phyloP scores from a whole-genome alignment of 306 rosid species.

The Cucumis cinereus region DNA sequence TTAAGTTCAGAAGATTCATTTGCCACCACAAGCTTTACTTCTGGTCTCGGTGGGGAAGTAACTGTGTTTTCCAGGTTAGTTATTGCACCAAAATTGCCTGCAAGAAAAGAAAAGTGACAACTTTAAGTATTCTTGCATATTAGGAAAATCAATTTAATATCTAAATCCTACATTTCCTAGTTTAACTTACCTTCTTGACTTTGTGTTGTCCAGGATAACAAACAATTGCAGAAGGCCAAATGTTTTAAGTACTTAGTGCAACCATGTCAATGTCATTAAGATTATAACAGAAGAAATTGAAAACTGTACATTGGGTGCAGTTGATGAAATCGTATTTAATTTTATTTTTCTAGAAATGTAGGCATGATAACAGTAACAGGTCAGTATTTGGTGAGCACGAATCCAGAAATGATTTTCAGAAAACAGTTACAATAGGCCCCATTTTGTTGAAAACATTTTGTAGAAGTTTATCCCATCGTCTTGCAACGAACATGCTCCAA shows the following conservation, averaged over 20 bases:
- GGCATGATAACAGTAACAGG: background rate
- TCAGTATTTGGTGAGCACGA: background rate
- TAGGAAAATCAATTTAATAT: background rate
- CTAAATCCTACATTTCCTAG: background rate
- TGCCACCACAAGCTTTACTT: background rate
- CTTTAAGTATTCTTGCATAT: background rate
- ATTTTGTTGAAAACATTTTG: background rate
- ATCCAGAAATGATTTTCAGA: background rate
- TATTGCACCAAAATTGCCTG: slow-evolving; percentile 7
- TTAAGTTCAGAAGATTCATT: background rate
- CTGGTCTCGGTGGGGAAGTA: background rate
- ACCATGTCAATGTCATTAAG: background rate
- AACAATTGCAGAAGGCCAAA: background rate
- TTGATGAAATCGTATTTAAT: background rate
- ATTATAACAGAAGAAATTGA: background rate
- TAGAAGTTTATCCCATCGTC: background rate
- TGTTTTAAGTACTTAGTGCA: background rate
- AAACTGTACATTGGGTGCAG: background rate
- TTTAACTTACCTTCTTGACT: background rate
- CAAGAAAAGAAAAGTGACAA: slow-evolving; percentile 5
- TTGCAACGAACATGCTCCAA: background rate
- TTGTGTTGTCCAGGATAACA: background rate
- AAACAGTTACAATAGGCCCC: background rate
- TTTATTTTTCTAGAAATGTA: background rate
- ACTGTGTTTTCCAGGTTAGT: background rate